Evolutionary conservation across 164 flowering plant species (phyloP).

Genomic region (Tetracentron sinense): DNA sequence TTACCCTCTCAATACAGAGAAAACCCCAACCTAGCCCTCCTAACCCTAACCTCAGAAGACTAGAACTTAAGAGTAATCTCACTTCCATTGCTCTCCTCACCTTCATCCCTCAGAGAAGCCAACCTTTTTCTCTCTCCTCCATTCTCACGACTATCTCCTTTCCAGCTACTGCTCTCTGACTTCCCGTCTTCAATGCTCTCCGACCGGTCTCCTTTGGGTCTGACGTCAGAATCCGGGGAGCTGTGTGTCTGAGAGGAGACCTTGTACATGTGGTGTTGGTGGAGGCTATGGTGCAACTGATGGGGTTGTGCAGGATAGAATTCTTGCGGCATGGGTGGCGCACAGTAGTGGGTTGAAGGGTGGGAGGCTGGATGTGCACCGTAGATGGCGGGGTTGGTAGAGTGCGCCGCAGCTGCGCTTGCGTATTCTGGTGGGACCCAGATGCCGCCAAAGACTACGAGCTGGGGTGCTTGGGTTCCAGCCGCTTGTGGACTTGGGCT

Average conservation of each 20-base stretch:
- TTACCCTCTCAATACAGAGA: conserved; percentile 9
- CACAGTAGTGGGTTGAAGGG: conserved; percentile 48
- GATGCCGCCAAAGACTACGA: conserved; percentile 90
- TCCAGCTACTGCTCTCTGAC: conserved; percentile 87
- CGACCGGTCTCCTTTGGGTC: conserved; percentile 52
- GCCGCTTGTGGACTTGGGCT: conserved; percentile 73
- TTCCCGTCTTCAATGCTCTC: conserved; percentile 91
- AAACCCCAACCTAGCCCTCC: conserved; percentile 13
- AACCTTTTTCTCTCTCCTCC: conserved; percentile 49
- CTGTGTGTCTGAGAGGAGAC: conserved; percentile 44
- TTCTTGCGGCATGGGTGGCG: conserved; percentile 43
- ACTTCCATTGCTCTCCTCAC: conserved; percentile 80
- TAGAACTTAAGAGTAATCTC: conserved; percentile 84
- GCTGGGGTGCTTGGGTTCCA: conserved; percentile 60
- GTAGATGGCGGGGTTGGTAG: conserved; percentile 47
- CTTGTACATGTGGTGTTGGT: conserved; percentile 52
- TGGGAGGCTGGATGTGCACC: conserved; percentile 50
- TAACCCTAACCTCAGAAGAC: conserved; percentile 13
- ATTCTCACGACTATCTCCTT: conserved; percentile 48
- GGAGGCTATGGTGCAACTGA: conserved; percentile 36
- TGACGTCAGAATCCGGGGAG: conserved; percentile 58
- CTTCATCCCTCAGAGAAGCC: conserved; percentile 52
- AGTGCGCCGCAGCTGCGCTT: conserved; percentile 45
- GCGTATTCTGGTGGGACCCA: conserved; percentile 98
- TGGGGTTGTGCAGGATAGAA: conserved; percentile 40